Conservation (phyloP, 2,329 filamentous ascomycete genomes). For the Cercospora brassicicola region DNA sequence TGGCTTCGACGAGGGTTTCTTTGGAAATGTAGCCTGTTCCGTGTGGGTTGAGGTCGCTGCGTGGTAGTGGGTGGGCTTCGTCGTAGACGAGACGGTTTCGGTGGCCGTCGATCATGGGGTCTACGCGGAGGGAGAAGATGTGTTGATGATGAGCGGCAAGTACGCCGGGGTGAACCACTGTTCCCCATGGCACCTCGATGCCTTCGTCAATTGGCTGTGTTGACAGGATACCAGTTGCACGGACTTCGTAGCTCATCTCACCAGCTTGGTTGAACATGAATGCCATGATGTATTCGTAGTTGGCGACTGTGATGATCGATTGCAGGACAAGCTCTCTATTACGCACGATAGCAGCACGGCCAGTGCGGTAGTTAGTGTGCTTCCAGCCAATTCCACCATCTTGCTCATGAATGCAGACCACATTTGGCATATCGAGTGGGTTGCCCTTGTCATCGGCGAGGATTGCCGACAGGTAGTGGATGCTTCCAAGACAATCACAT, state of each 20-base stretch:
- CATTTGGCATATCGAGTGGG: conserved; percentile 62
- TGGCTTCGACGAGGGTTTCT: conserved; percentile 51
- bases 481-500: conserved; percentile 69
- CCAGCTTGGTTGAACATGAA: conserved; percentile 69
- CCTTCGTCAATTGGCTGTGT: conserved; percentile 68
- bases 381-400: conserved; percentile 70
- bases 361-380: conserved; percentile 67
- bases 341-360: conserved; percentile 60
- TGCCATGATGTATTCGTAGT: conserved; percentile 69
- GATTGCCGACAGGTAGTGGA: conserved; percentile 64
- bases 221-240: conserved; percentile 68
- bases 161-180: conserved; percentile 67
- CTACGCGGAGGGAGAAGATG: conserved; percentile 61
- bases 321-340: conserved; percentile 64
- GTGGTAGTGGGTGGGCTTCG: conserved; percentile 60
- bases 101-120: conserved; percentile 50
- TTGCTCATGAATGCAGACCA: conserved; percentile 69
- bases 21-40: conserved; percentile 52
- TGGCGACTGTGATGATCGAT: conserved; percentile 63
- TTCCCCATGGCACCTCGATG: conserved; percentile 64
- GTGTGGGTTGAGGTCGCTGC: conserved; percentile 55
- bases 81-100: conserved; percentile 52
- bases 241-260: conserved; percentile 65
- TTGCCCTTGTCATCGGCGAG: conserved; percentile 43
- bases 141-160: conserved; percentile 73